phyloP scores from a whole-genome alignment of 495 filamentous ascomycete genomes.

The Neurospora tetraspora region DNA sequence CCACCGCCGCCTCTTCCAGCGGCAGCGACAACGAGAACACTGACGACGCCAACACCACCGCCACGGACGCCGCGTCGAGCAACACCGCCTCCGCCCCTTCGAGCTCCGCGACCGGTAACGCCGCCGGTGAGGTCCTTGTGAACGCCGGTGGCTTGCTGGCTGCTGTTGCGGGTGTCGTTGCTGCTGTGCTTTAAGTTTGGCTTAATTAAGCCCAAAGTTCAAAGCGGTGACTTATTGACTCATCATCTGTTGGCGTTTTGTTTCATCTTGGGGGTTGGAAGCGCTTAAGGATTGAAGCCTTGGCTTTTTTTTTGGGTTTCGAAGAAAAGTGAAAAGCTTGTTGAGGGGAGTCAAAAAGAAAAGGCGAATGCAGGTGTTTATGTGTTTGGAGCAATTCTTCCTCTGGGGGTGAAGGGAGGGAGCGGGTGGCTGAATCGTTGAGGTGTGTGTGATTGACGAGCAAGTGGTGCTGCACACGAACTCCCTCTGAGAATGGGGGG shows the following conservation, averaged over 20 bases:
- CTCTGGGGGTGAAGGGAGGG: background rate
- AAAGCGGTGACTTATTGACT: background rate
- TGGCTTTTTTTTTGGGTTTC: background rate
- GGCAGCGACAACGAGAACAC: constrained; percentile 5
- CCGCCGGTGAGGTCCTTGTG: constrained; percentile 19
- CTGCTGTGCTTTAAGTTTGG: constrained; percentile 19
- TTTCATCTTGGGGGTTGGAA: background rate
- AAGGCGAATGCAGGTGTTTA: background rate
- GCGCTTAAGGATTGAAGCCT: background rate
- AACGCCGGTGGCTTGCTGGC: constrained; percentile 23
- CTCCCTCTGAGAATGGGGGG: background rate
- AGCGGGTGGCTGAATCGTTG: background rate
- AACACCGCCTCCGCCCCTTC: constrained; percentile 9
- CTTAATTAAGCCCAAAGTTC: background rate
- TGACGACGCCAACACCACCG: constrained; percentile 5
- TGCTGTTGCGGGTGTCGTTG: constrained; percentile 25
- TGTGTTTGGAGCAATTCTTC: background rate
- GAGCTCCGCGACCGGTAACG: constrained; percentile 18
- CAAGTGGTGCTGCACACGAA: background rate
- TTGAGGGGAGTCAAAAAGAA: background rate
- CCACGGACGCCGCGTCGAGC: constrained; percentile 8
- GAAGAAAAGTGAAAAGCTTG: background rate
- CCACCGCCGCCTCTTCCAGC: constrained; percentile 1
- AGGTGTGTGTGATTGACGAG: background rate
- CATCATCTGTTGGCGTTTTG: background rate